Base-by-base conservation (phyloP, 192 early-diverging fungal genomes). In the Hyaloraphidium curvatum region DNA sequence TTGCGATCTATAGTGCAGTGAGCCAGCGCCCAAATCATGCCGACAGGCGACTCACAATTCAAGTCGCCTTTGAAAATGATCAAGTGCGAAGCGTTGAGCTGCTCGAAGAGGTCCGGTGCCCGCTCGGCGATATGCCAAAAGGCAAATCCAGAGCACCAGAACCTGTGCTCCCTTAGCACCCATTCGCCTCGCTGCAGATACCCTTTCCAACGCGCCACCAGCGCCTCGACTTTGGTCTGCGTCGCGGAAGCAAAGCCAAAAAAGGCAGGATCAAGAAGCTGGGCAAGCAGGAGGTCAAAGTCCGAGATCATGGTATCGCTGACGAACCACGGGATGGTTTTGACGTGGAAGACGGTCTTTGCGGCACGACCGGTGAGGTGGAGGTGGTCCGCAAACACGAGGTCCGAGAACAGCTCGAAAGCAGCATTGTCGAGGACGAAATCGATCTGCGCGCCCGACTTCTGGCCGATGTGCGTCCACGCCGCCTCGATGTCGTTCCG, bases 61-160 rank as follows among this genome's bases (percentile, higher is more conserved):
- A 97, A 62, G 57, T 97, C 94, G 31, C 94, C 94, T 64, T 97
- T 97, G 62, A 89, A 95, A 11, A 97, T 75, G 39, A 87, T 67
- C 19, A 87, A 40, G 26, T 79, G 67, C 1, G 85, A 64, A 31
- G 67, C n/a, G n/a, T n/a, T n/a, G n/a, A n/a, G 56, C 69, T 74
- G 63, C 3, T 62, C 37, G 64, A 75, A 89, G 9, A 91, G 60
- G 22, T 75, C 73, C 23, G 73, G 69, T 19, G 77, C 80, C 40
- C 71, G 65, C 1, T 68, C 75, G 3, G 74, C 72, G 28, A 97
- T 65, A 40, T 87, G 78, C 60, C 82, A 75, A 68, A 80, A 93
- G 0, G 89, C 61, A 39, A 79, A 81, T 35, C 83, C 82, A 0
- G 73, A 73, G 5, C 84, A 87, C 91, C 89, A 97, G 56, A 93